Evolutionary conservation across 2,329 filamentous ascomycete species (phyloP).

Genomic region (Daldinia sp.): DNA sequence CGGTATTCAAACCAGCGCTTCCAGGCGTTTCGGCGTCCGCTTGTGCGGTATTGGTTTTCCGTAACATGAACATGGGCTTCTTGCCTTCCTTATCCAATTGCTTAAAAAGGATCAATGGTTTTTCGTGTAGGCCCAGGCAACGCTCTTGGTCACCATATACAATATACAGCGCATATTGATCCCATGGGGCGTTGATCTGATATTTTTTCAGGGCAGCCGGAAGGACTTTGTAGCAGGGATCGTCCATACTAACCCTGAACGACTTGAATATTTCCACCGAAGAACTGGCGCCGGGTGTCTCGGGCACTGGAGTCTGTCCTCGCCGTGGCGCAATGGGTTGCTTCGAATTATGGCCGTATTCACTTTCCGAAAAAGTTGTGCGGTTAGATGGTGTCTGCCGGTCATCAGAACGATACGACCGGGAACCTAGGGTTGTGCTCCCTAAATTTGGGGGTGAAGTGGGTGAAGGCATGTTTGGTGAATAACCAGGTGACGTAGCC

Average conservation of each 20-base stretch:
- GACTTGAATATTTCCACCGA: conserved; percentile 98
- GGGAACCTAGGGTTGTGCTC: conserved; percentile 63
- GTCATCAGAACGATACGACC: conserved; percentile 67
- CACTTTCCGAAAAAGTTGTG: conserved; percentile 63
- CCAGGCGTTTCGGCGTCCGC: conserved; percentile 61
- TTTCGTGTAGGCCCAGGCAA: conserved; percentile 89
- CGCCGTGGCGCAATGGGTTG: conserved; percentile 60
- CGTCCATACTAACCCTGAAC: conserved; percentile 97
- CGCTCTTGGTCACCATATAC: conserved; percentile 99
- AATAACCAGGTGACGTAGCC: conserved; percentile 64
- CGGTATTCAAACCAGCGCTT: conserved; percentile 60
- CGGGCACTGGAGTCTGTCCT: conserved; percentile 68
- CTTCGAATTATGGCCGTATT: conserved; percentile 52
- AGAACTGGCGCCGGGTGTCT: conserved; percentile 65
- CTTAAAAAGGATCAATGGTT: conserved; percentile 95
- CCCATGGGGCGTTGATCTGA: conserved; percentile 97
- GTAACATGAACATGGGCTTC: conserved; percentile 99
- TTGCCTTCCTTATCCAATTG: conserved; percentile 95
- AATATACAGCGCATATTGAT: conserved; percentile 97
- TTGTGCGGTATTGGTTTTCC: conserved; percentile 68
- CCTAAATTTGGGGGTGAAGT: conserved; percentile 69
- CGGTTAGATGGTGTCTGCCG: conserved; percentile 63
- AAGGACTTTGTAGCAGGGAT: conserved; percentile 96
- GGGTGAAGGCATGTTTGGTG: conserved; percentile 74
- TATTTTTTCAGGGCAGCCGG: conserved; percentile 97